A percentile compares a stretch with the other conserved stretches of the same genome.
phyloP scores from a whole-genome alignment of 306 rosid genomes.

The Vachellia collinsii region DNA sequence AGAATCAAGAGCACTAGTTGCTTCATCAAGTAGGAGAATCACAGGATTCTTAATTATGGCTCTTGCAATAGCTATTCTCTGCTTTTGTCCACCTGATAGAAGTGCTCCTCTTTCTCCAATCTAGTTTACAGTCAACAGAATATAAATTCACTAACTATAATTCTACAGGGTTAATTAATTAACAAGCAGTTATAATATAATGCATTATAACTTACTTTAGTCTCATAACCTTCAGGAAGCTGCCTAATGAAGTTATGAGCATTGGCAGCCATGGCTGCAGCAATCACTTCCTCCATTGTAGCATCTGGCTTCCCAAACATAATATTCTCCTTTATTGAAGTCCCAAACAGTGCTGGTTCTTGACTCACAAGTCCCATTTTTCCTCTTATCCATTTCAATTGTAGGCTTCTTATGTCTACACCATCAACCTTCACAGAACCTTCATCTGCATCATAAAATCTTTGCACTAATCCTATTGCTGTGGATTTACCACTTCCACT shows the following conservation, averaged over 20 bases:
- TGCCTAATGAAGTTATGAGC: constrained; percentile 89
- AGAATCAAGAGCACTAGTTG: constrained; percentile 96
- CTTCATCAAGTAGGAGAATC: constrained; percentile 93
- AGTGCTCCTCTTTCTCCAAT: constrained; percentile 91
- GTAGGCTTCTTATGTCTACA: constrained; percentile 64
- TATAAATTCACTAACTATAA: background rate
- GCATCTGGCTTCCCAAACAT: constrained; percentile 92
- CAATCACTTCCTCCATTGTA: constrained; percentile 74
- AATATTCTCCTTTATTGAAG: constrained; percentile 81
- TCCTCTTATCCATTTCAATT: constrained; percentile 80
- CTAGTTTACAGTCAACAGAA: constrained; percentile 40
- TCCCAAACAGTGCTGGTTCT: constrained; percentile 93
- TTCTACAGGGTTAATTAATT: background rate
- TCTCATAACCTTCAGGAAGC: constrained; percentile 90
- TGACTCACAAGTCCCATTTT: constrained; percentile 97
- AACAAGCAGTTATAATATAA: too few species aligned
- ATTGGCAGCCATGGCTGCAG: constrained; percentile 84
- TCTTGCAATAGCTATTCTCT: constrained; percentile 90
- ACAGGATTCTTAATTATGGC: constrained; percentile 89
- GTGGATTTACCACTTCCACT: constrained; percentile 98
- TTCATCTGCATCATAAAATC: constrained; percentile 80
- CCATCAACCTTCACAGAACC: constrained; percentile 77
- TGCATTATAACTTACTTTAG: constrained; percentile 55
- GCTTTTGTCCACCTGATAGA: constrained; percentile 96
- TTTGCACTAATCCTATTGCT: constrained; percentile 75